A percentile compares a stretch with the other conserved stretches of the same genome.
Conservation (phyloP, 768 basidiomycete genomes). For the Psilocybe cubensis region DNA sequence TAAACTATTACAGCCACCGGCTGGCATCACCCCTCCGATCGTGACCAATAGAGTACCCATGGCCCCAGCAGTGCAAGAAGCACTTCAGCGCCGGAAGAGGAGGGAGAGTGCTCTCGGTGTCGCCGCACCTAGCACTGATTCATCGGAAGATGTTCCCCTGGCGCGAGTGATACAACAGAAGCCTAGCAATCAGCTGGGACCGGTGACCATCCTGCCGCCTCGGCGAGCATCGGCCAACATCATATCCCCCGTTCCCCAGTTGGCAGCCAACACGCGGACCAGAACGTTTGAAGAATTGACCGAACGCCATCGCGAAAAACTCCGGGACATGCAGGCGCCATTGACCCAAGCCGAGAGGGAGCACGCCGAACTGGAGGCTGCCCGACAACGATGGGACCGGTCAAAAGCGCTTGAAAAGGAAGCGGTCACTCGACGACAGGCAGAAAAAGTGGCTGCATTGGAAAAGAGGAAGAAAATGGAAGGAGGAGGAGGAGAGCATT, state of each 20-base stretch:
- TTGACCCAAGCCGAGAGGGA: conserved; percentile 82
- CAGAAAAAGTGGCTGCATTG: conserved; percentile 64
- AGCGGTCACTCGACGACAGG: conserved; percentile 71
- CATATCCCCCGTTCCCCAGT: conserved; percentile 51
- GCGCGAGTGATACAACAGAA: conserved; percentile 34
- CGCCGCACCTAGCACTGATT: conserved; percentile 40
- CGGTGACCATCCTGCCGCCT: conserved; percentile 52
- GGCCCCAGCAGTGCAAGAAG: conserved; percentile 75
- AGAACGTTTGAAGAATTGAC: conserved; percentile 88
- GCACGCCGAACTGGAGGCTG: conserved; percentile 74
- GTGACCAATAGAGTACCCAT: conserved; percentile 60
- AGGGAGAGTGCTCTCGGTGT: conserved; percentile 69
- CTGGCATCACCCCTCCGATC: conserved; percentile 81
- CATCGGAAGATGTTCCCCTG: conserved; percentile 55
- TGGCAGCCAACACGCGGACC: conserved; percentile 52
- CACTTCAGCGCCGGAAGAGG: conserved; percentile 68
- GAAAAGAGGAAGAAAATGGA: conserved; percentile 52
- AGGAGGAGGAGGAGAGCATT: conserved; percentile 35
- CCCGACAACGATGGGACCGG: conserved; percentile 82
- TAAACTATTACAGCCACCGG: conserved; percentile 82
- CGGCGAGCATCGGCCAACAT: conserved; percentile 41
- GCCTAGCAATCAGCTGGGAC: conserved; percentile 24
- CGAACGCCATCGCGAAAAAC: conserved; percentile 84
- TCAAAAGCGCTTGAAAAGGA: conserved; percentile 76
- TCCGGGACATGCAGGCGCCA: conserved; percentile 82